Percentiles rank a stretch among this genome's conserved stretches.
phyloP scores from a whole-genome alignment of 306 rosid species.

The Betula pendula region DNA sequence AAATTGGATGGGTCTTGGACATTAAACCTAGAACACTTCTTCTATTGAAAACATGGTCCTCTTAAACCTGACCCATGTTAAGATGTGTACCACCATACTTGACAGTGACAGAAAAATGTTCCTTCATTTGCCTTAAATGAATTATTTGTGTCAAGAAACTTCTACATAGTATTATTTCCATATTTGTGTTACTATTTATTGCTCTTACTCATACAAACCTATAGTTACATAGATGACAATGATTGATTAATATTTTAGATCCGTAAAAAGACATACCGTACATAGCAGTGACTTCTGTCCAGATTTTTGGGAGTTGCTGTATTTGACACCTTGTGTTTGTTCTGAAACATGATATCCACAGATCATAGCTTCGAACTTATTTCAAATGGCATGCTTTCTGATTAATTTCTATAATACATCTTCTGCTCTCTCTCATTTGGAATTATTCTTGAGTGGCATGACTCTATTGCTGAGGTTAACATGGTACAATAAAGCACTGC shows the following conservation, averaged over 20 bases:
- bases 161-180: not conserved
- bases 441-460: not conserved
- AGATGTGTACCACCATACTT: not conserved
- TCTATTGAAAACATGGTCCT: not conserved
- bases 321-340: not conserved
- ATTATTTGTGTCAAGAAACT: not conserved
- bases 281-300: not conserved
- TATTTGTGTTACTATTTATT: not conserved
- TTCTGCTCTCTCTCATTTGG: not conserved
- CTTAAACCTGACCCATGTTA: not conserved
- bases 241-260: not conserved
- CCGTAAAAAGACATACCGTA: not conserved
- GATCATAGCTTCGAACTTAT: not conserved
- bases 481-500: not conserved
- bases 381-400: not conserved
- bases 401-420: not conserved
- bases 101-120: no score
- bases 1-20: conserved; percentile 1
- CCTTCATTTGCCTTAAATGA: not conserved
- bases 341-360: not conserved
- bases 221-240: not conserved
- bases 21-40: not conserved
- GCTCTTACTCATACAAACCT: not conserved
- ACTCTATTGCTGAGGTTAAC: not conserved
- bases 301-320: not conserved